These are phyloP conservation scores for Peronospora destructor DNA, from an alignment of 352 stramenopile species.

Conservation along the genomic window DNA sequence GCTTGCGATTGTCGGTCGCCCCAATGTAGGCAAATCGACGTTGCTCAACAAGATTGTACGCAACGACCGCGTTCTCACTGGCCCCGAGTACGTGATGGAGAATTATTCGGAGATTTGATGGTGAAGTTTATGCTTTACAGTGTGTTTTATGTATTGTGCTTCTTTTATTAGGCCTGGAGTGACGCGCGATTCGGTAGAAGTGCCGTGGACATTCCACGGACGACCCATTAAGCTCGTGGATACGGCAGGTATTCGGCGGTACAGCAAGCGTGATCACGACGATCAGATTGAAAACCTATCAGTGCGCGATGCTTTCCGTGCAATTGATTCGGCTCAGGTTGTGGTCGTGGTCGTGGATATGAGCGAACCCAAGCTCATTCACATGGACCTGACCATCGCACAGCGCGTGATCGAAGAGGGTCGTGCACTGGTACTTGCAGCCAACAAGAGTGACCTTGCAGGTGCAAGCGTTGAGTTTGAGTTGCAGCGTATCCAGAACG, in stretches of 20 bases:
- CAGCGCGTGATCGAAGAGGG: constrained; percentile 77
- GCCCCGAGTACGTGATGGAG: constrained; percentile 54
- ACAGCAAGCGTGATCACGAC: constrained; percentile 77
- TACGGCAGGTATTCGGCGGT: constrained; percentile 73
- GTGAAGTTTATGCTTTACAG: not conserved
- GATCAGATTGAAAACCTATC: constrained; percentile 84
- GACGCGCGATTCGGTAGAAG: constrained; percentile 76
- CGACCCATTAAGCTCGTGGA: constrained; percentile 75
- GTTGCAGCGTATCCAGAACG: constrained; percentile 58
- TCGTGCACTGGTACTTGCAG: constrained; percentile 59
- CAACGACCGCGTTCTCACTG: constrained; percentile 73
- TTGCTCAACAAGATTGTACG: constrained; percentile 78
- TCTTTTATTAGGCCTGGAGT: constrained; percentile 50
- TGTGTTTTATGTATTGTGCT: constrained; percentile 2
- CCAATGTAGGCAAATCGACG: constrained; percentile 79
- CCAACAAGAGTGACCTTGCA: constrained; percentile 73
- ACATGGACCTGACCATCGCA: constrained; percentile 83
- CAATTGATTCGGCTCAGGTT: constrained; percentile 74
- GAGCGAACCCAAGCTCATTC: constrained; percentile 73
- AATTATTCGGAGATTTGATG: not conserved
- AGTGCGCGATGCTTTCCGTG: constrained; percentile 72
- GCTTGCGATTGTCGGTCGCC: constrained; percentile 69
- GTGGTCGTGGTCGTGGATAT: constrained; percentile 81
- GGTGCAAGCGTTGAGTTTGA: constrained; percentile 44
- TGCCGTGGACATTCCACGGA: constrained; percentile 68